Base-by-base conservation (phyloP, 352 stramenopile genomes). In the Aphanomyces astaci region DNA sequence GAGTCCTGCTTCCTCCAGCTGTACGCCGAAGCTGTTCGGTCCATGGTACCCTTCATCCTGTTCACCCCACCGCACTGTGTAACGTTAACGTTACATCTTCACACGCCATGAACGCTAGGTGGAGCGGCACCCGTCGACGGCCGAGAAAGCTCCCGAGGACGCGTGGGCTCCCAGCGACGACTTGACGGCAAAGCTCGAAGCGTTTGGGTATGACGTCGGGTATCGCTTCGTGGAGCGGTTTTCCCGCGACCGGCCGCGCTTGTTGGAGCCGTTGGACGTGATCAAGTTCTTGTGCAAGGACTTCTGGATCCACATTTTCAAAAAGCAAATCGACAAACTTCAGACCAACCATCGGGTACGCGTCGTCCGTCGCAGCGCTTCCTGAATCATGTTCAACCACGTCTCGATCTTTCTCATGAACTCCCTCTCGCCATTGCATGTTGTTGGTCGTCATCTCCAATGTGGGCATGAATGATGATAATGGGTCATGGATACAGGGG, bases 281-380 rank as follows among this genome's bases (percentile, higher is more conserved):
- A 96, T 99, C 73, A 98, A 98, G 80, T 99, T 99, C 75, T 75
- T 99, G 33, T 99, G 96, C 81, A 99, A 99, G 76, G 95, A 98
- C 76, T 95, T 99, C 66, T 99, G 96, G 96, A 97, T 92, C 71
- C 79, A 96, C 59, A 92, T 98, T 53, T 99, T 98, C 75, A 92
- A 96, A 64, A 99, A 98, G 74, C 92, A 98, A 77, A 98, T 99
- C 75, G 95, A 98, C 76, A 98, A 98, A 80, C 78, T 99, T 33
- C 95, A 98, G 82, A 98, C 96, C 25, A 99, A 99, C 79, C 95
- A 99, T 76, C 77, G 94, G 24, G 93, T 96, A 62, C 74, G 90
- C 9, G 31, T 53, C 17, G 3, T 30, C 40, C 13, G 19, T 43
- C 24, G 49, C 46, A 36, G 33, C 22, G 4, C 49, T 5, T n/a